Percentiles rank a stretch among this genome's conserved stretches.
These are phyloP conservation scores for Pichia sp. DNA, from an alignment of 1,139 yeast species.

Conservation along the genomic window DNA sequence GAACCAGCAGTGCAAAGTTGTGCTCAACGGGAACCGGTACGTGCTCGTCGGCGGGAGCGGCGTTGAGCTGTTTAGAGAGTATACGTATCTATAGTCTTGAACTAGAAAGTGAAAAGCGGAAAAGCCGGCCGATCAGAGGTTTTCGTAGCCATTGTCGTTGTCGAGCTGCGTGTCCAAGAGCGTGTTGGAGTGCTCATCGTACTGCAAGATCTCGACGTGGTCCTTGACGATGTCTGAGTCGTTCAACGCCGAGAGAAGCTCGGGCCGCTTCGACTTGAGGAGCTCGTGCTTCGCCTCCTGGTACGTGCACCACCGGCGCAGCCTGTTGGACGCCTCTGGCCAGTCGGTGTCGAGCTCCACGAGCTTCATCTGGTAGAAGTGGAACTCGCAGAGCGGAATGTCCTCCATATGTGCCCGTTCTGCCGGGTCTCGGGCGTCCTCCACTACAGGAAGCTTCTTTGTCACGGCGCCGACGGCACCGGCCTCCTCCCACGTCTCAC, in stretches of 20 bases:
- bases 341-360: constrained; percentile 53
- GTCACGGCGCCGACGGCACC: constrained; percentile 71
- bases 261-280: constrained; percentile 57
- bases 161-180: constrained; percentile 28
- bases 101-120: background rate
- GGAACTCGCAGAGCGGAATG: constrained; percentile 70
- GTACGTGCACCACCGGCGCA: constrained; percentile 72
- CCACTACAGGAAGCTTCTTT: constrained; percentile 55
- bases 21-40: background rate
- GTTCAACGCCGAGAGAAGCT: constrained; percentile 61
- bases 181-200: constrained; percentile 24
- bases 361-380: constrained; percentile 73
- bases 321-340: constrained; percentile 67
- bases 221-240: constrained; percentile 45
- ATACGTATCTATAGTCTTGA: constrained; percentile 2
- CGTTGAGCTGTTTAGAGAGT: constrained; percentile 4
- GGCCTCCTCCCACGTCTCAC: constrained; percentile 99
- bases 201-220: constrained; percentile 19
- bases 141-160: constrained; percentile 28
- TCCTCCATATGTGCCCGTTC: background rate
- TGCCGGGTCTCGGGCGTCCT: constrained; percentile 38
- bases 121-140: background rate
- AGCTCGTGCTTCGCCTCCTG: constrained; percentile 69
- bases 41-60: constrained; percentile 10
- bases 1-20: constrained; percentile 7